Conservation (phyloP, 2,329 filamentous ascomycete genomes). For the Aureobasidium sp. region DNA sequence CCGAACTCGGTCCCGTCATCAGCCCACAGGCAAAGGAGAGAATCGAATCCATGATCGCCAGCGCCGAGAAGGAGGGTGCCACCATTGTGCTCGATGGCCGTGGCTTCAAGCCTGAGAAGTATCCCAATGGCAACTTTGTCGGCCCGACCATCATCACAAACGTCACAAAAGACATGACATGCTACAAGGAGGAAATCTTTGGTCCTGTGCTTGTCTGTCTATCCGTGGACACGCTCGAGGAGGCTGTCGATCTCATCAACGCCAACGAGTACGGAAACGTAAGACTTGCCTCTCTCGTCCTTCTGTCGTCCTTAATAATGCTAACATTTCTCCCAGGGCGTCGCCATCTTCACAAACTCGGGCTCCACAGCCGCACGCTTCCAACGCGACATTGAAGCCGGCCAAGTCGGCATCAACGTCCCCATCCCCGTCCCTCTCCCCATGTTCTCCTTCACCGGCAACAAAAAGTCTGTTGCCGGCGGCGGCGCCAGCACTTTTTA, state of each 20-base stretch:
- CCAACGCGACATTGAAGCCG: conserved; percentile 74
- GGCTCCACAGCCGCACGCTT: conserved; percentile 72
- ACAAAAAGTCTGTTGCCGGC: conserved; percentile 83
- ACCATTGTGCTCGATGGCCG: conserved; percentile 77
- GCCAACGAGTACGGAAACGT: conserved; percentile 75
- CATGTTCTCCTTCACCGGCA: conserved; percentile 60
- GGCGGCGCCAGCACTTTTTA: conserved; percentile 94
- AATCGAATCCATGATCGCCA: conserved; percentile 68
- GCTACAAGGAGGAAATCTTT: conserved; percentile 82
- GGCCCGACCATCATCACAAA: conserved; percentile 77
- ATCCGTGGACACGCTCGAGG: conserved; percentile 69
- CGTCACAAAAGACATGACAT: conserved; percentile 73
- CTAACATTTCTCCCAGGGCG: conserved; percentile 39
- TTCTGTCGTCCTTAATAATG: background rate
- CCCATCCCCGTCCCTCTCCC: conserved; percentile 62
- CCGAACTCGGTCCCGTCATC: conserved; percentile 78
- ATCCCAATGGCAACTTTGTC: conserved; percentile 77
- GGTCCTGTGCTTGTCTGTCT: conserved; percentile 77
- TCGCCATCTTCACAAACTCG: conserved; percentile 74
- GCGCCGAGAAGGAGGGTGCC: conserved; percentile 72
- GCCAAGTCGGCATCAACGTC: conserved; percentile 81
- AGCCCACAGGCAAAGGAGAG: conserved; percentile 70
- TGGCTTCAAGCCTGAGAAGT: conserved; percentile 66
- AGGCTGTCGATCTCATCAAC: conserved; percentile 77
- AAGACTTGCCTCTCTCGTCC: background rate